Evolutionary conservation across 2,329 filamentous ascomycete species (phyloP).

Genomic region (Fusarium ambrosium): DNA sequence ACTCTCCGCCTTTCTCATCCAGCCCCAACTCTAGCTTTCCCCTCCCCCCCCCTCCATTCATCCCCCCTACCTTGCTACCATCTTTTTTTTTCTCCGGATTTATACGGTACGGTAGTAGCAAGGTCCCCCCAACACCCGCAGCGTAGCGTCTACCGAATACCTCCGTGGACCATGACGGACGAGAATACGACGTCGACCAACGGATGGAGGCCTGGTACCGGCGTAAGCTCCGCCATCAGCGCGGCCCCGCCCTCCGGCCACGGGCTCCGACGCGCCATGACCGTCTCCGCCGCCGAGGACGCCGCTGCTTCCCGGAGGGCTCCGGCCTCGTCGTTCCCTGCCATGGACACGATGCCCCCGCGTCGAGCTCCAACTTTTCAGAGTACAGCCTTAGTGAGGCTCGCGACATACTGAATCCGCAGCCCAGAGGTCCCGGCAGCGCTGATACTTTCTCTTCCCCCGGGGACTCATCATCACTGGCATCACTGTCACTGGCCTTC

Average conservation of each 20-base stretch:
- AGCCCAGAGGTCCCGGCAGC: constrained; percentile 50
- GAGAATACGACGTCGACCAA: constrained; percentile 33
- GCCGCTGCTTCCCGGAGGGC: constrained; percentile 25
- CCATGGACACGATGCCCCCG: constrained; percentile 53
- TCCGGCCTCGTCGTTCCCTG: constrained; percentile 36
- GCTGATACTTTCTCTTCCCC: constrained; percentile 51
- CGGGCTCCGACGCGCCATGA: constrained; percentile 58
- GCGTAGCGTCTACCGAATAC: constrained; percentile 9
- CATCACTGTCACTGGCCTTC: constrained; percentile 84
- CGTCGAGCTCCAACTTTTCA: constrained; percentile 85
- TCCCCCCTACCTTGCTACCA: background rate
- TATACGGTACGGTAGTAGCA: constrained; percentile 12
- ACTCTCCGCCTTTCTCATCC: too few species aligned
- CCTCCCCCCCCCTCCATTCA: background rate
- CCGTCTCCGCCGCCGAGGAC: constrained; percentile 51
- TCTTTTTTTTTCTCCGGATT: background rate
- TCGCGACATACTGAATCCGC: constrained; percentile 75
- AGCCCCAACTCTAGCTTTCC: background rate
- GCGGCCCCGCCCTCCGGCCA: constrained; percentile 50
- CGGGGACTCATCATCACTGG: constrained; percentile 75
- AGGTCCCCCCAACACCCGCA: background rate
- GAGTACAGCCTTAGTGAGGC: constrained; percentile 80
- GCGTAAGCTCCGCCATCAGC: constrained; percentile 38
- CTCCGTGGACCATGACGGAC: constrained; percentile 30
- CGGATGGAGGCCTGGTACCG: constrained; percentile 43